Conservation (phyloP, 352 stramenopile genomes). For the Pythium coloratum region DNA sequence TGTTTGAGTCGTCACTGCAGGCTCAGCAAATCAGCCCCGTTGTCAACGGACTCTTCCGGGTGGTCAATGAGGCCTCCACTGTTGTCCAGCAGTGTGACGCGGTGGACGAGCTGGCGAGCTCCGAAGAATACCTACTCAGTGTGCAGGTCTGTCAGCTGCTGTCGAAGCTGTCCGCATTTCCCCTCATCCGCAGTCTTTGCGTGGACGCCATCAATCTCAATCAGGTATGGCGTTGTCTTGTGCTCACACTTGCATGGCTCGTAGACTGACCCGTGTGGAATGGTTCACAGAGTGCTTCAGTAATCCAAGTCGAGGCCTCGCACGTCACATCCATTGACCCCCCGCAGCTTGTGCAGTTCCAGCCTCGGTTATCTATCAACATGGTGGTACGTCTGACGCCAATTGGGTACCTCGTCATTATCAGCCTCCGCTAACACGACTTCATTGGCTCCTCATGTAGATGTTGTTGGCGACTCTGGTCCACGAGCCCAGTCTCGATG, state of each 20-base stretch:
- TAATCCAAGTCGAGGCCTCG: slow-evolving; percentile 69
- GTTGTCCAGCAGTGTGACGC: slow-evolving; percentile 47
- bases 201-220: slow-evolving; percentile 67
- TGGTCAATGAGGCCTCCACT: slow-evolving; percentile 43
- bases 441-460: slow-evolving; percentile 27
- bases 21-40: slow-evolving; percentile 46
- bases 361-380: slow-evolving; percentile 68
- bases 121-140: slow-evolving; percentile 69
- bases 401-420: too few species aligned
- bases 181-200: slow-evolving; percentile 47
- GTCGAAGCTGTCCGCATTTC: slow-evolving; percentile 52
- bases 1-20: slow-evolving; percentile 46
- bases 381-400: slow-evolving; percentile 46
- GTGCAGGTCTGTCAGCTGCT: slow-evolving; percentile 64
- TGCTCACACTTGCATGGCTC: neutral
- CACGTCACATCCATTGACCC: slow-evolving; percentile 52
- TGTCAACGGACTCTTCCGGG: slow-evolving; percentile 55
- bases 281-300: slow-evolving; percentile 46
- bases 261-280: neutral
- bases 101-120: slow-evolving; percentile 44
- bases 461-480: slow-evolving; percentile 60
- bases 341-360: slow-evolving; percentile 50
- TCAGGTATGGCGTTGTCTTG: slow-evolving; percentile 40
- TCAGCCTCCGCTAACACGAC: too few species aligned
- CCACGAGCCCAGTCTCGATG: slow-evolving; percentile 45